Evolutionary conservation across 805 yeast species (phyloP).

Genomic region (Brettanomyces nanus): DNA sequence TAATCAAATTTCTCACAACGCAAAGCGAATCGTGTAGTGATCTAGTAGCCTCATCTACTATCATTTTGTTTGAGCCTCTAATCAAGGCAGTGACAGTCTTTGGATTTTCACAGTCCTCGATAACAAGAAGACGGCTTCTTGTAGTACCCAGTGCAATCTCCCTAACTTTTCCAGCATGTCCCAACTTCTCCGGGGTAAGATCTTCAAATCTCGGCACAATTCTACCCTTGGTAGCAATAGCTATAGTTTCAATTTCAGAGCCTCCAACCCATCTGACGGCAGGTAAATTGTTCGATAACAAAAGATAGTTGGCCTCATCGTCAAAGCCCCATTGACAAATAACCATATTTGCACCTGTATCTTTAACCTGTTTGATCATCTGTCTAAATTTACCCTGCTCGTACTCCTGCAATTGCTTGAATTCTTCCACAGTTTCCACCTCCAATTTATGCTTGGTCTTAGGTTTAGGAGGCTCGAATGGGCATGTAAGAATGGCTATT

Average conservation of each 20-base stretch:
- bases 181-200: slow-evolving; percentile 70
- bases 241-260: slow-evolving; percentile 88
- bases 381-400: slow-evolving; percentile 86
- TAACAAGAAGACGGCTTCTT: slow-evolving; percentile 88
- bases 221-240: slow-evolving; percentile 95
- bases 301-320: slow-evolving; percentile 93
- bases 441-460: slow-evolving; percentile 97
- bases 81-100: slow-evolving; percentile 88
- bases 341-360: slow-evolving; percentile 89
- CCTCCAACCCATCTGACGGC: slow-evolving; percentile 99
- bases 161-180: slow-evolving; percentile 74
- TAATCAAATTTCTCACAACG: slow-evolving; percentile 91
- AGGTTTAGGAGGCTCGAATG: slow-evolving; percentile 99
- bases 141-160: slow-evolving; percentile 96
- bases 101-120: slow-evolving; percentile 81
- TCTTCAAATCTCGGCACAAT: slow-evolving; percentile 98
- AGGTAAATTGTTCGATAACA: slow-evolving; percentile 80
- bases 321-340: slow-evolving; percentile 99
- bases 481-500: slow-evolving; percentile 93
- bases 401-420: slow-evolving; percentile 80
- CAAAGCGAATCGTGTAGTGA: slow-evolving; percentile 95
- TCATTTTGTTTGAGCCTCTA: slow-evolving; percentile 96
- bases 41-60: slow-evolving; percentile 92
- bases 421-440: slow-evolving; percentile 89
- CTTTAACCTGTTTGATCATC: slow-evolving; percentile 83